Evolutionary conservation across 495 filamentous ascomycete species (phyloP).

Genomic region (Chaetomium fimeti): DNA sequence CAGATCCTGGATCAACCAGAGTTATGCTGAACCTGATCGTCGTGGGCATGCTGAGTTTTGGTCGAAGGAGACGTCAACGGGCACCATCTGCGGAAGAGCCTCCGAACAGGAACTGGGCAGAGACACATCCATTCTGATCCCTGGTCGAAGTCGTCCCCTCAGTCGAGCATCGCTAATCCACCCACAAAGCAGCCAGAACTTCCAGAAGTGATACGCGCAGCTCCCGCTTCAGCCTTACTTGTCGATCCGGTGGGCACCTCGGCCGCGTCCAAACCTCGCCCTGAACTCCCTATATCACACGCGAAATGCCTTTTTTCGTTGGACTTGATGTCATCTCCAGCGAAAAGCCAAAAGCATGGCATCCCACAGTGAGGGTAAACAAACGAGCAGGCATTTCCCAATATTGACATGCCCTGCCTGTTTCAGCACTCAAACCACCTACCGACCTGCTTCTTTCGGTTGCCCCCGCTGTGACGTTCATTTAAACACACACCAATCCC

Average conservation of each 20-base stretch:
- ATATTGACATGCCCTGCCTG: constrained; percentile 3
- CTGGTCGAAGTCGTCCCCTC: neutral
- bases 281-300: neutral
- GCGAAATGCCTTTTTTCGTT: neutral
- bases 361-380: neutral
- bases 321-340: neutral
- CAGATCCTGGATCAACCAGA: constrained; percentile 27
- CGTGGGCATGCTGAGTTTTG: neutral
- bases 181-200: constrained; percentile 6
- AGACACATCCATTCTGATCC: too few relatives aligned
- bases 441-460: constrained; percentile 18
- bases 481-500: neutral
- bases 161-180: constrained; percentile 3
- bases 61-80: neutral
- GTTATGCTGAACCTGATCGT: constrained; percentile 4
- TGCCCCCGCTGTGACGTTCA: constrained; percentile 11
- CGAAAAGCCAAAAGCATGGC: constrained; percentile 19
- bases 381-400: neutral
- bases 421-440: neutral
- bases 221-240: constrained; percentile 1
- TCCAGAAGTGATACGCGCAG: constrained; percentile 10
- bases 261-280: neutral
- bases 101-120: neutral
- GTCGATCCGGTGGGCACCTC: neutral
- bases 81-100: neutral